These are phyloP conservation scores for Pichia kudriavzevii DNA, from an alignment of 1,139 yeast species.

Conservation along the genomic window DNA sequence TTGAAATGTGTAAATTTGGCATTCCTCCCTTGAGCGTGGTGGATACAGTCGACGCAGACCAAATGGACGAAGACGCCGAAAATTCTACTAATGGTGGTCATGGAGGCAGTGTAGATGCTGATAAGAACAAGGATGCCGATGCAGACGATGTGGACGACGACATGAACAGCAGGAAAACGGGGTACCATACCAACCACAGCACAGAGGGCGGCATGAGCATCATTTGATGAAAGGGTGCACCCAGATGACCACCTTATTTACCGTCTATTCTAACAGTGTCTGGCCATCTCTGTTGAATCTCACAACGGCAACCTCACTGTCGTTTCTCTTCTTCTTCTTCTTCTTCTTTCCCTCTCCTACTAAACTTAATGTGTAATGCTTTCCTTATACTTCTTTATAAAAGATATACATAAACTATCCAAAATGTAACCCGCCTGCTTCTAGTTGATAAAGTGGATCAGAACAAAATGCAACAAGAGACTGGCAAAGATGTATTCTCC, in stretches of 20 bases:
- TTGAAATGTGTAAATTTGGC: slow-evolving; percentile 52
- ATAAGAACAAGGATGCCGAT: background rate
- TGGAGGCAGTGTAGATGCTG: background rate
- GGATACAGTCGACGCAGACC: slow-evolving; percentile 13
- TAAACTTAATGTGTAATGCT: slow-evolving; percentile 6
- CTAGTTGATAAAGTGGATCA: slow-evolving; percentile 82
- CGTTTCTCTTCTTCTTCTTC: background rate
- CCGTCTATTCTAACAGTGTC: too few species aligned
- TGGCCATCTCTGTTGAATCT: too few species aligned
- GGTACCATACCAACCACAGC: slow-evolving; percentile 15
- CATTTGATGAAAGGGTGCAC: slow-evolving; percentile 16
- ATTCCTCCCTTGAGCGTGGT: slow-evolving; percentile 34
- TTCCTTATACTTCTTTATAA: slow-evolving; percentile 1
- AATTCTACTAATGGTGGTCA: background rate
- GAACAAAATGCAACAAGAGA: slow-evolving; percentile 79
- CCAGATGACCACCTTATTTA: too few species aligned
- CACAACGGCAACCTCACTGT: too few species aligned
- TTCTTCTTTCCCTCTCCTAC: background rate
- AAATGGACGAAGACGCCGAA: slow-evolving; percentile 2
- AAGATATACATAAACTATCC: background rate
- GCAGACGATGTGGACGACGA: slow-evolving; percentile 2
- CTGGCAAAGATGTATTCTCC: slow-evolving; percentile 88
- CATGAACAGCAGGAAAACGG: background rate
- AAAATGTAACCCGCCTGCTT: too few species aligned
- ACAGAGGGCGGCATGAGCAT: slow-evolving; percentile 29